These are phyloP conservation scores for Tulasnella sp. DNA, from an alignment of 768 basidiomycete species.

Conservation along the genomic window DNA sequence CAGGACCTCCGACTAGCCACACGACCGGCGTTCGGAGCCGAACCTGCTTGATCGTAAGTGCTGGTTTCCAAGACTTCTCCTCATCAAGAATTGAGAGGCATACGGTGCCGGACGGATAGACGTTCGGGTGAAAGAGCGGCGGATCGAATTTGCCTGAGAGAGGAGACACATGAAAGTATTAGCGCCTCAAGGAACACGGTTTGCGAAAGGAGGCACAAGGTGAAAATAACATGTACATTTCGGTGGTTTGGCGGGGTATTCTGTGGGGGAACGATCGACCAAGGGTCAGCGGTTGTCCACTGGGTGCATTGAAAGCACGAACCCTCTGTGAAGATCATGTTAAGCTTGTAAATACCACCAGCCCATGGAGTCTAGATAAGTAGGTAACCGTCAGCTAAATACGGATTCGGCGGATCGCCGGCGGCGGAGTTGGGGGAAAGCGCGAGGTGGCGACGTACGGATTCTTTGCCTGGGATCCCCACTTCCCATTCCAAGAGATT, in stretches of 20 bases:
- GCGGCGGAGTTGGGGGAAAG: constrained; percentile 15
- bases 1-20: not conserved
- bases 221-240: constrained; percentile 65
- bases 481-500: constrained; percentile 98
- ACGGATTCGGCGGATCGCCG: not conserved
- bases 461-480: constrained; percentile 87
- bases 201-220: too few relatives aligned
- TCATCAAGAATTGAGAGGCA: constrained; percentile 97
- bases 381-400: not conserved
- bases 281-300: not conserved
- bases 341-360: constrained; percentile 84
- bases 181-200: too few relatives aligned
- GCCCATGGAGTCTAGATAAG: constrained; percentile 82
- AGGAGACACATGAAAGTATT: too few relatives aligned
- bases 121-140: constrained; percentile 93
- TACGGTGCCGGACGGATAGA: constrained; percentile 97
- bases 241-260: constrained; percentile 90
- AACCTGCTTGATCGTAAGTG: constrained; percentile 98
- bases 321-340: constrained; percentile 97
- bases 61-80: constrained; percentile 98
- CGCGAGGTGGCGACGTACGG: constrained; percentile 47
- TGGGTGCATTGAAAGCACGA: constrained; percentile 18
- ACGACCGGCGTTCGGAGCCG: constrained; percentile 18
- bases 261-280: constrained; percentile 31
- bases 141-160: constrained; percentile 85